phyloP scores from a whole-genome alignment of 495 filamentous ascomycete species.

The Cercophora scortea region DNA sequence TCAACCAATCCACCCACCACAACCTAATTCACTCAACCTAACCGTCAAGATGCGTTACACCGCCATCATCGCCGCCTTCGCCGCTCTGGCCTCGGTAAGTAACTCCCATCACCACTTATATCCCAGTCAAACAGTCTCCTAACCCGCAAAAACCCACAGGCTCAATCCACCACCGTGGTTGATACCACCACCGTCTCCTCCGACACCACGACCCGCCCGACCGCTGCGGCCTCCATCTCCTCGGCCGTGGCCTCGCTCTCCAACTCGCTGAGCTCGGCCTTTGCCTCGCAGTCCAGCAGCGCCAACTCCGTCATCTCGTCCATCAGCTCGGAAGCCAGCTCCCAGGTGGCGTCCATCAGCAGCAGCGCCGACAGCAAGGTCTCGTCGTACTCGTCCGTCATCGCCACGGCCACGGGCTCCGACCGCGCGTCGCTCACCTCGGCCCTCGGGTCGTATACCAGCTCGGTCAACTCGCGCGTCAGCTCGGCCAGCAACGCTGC shows the following conservation, averaged over 20 bases:
- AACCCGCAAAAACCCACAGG: conserved; percentile 11
- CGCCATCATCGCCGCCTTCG: conserved; percentile 15
- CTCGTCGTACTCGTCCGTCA: conserved; percentile 10
- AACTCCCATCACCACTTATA: not conserved
- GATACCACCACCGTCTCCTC: conserved; percentile 3
- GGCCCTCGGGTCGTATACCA: conserved; percentile 9
- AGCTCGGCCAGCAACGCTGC: conserved; percentile 10
- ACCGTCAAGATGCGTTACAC: conserved; percentile 19
- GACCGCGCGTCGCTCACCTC: conserved; percentile 14
- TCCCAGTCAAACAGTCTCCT: not conserved
- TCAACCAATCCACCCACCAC: not conserved
- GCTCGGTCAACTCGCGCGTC: conserved; percentile 6
- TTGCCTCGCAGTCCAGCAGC: conserved; percentile 4
- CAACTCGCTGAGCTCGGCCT: conserved; percentile 8
- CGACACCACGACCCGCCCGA: not conserved
- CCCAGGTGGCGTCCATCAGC: conserved; percentile 9
- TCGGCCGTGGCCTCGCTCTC: conserved; percentile 9
- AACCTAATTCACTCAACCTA: not conserved
- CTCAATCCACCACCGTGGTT: conserved; percentile 12
- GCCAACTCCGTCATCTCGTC: conserved; percentile 3
- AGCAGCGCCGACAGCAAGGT: conserved; percentile 7
- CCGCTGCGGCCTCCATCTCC: conserved; percentile 6
- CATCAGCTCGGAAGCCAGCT: conserved; percentile 8
- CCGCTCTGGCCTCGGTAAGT: conserved; percentile 21
- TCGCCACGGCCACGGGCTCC: conserved; percentile 20